Percentiles rank a stretch among this genome's conserved stretches.
These are phyloP conservation scores for Oryza glaberrima DNA, from an alignment of 176 grass and related monocot genomes.

Conservation along the genomic window DNA sequence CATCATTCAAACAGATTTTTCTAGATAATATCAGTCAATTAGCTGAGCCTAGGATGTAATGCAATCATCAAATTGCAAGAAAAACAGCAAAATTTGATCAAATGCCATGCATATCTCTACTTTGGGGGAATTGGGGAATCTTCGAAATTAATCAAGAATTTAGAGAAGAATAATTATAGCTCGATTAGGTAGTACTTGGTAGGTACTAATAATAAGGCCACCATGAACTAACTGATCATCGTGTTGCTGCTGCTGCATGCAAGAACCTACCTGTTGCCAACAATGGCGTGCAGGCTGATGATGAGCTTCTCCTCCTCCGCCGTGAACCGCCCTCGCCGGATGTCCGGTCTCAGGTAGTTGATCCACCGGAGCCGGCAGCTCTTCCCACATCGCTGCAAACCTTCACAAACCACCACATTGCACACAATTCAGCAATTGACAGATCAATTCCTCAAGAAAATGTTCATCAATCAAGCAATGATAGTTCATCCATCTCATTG, in stretches of 20 bases:
- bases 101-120: neutral
- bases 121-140: neutral
- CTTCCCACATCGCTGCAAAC: constrained; percentile 92
- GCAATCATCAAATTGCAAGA: neutral
- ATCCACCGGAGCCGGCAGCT: constrained; percentile 96
- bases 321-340: constrained; percentile 84
- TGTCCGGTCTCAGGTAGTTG: constrained; percentile 96
- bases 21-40: neutral
- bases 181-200: neutral
- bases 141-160: neutral
- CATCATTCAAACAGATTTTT: neutral
- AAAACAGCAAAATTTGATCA: neutral
- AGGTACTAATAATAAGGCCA: constrained; percentile 1
- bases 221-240: constrained; percentile 5
- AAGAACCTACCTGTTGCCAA: constrained; percentile 80
- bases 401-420: constrained; percentile 47
- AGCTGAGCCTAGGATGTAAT: neutral
- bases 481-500: too few species aligned
- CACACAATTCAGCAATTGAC: neutral
- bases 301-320: constrained; percentile 98
- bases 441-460: neutral
- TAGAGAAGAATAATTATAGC: neutral
- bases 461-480: constrained; percentile 1
- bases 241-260: neutral
- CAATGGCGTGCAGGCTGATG: constrained; percentile 96